These are phyloP conservation scores for Raffaelea arxii DNA, from an alignment of 2,329 filamentous ascomycete genomes.

Conservation along the genomic window DNA sequence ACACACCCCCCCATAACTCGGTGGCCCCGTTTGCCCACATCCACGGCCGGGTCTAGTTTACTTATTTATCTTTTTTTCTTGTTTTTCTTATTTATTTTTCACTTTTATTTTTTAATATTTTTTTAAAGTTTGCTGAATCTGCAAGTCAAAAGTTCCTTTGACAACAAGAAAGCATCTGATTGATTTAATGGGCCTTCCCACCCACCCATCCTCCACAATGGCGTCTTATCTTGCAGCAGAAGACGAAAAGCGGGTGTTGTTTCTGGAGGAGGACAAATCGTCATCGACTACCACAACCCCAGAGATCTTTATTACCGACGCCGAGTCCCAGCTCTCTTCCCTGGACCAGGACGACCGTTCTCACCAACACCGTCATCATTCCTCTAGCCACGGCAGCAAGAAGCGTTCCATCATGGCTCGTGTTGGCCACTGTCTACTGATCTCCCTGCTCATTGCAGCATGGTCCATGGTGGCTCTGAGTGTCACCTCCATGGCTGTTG, in stretches of 20 bases:
- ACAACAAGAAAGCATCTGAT: background rate
- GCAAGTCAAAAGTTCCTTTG: background rate
- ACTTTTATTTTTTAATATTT: background rate
- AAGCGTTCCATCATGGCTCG: background rate
- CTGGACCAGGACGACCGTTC: background rate
- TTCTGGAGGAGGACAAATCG: conserved; percentile 5
- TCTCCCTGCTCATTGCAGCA: background rate
- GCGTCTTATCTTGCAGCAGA: conserved; percentile 5
- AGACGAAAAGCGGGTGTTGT: conserved; percentile 11
- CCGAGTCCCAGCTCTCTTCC: background rate
- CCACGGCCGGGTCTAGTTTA: too few relatives aligned
- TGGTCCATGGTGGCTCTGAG: background rate
- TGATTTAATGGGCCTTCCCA: background rate
- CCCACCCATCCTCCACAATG: conserved; percentile 1
- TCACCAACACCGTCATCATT: background rate
- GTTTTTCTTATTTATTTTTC: background rate
- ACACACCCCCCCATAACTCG: too few relatives aligned
- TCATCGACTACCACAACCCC: background rate
- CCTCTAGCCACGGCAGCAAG: background rate
- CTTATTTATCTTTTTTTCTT: background rate
- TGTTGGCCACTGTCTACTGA: background rate
- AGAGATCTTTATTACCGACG: background rate
- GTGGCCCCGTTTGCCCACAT: background rate
- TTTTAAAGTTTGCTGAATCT: background rate
- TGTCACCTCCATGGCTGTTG: conserved; percentile 1